Conservation (phyloP, 164 flowering plant genomes). For the Vitis amurensis region DNA sequence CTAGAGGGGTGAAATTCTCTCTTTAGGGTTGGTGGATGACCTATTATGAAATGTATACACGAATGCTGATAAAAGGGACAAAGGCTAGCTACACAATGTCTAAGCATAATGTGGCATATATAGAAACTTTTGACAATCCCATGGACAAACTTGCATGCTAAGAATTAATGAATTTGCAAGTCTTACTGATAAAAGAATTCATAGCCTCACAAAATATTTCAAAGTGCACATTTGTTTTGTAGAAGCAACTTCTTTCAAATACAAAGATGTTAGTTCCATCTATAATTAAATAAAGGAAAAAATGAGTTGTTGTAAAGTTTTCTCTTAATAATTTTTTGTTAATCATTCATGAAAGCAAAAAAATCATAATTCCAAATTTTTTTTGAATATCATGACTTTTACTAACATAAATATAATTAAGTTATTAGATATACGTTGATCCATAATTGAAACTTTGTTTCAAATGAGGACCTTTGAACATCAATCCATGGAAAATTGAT, state of each 20-base stretch:
- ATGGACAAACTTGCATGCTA: conserved; percentile 13
- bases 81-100: conserved; percentile 19
- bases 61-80: conserved; percentile 34
- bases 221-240: neutral
- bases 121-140: conserved; percentile 3
- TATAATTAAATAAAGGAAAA: conserved; percentile 18
- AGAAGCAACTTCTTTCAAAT: conserved; percentile 2
- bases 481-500: no score
- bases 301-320: conserved; percentile 8
- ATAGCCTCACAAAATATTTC: conserved; percentile 10
- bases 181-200: conserved; percentile 11
- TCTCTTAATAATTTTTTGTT: no score
- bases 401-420: no score
- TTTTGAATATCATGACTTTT: no score
- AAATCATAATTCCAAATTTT: no score
- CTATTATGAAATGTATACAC: conserved; percentile 24
- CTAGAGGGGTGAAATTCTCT: no score
- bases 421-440: no score
- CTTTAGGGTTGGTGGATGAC: conserved; percentile 30
- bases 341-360: no score
- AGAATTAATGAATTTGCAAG: conserved; percentile 12
- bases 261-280: conserved; percentile 11
- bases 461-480: no score
- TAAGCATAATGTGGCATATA: conserved; percentile 11
- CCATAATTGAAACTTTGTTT: no score